Conservation (phyloP, 2,329 filamentous ascomycete species). For the Botryotinia narcissicola region DNA sequence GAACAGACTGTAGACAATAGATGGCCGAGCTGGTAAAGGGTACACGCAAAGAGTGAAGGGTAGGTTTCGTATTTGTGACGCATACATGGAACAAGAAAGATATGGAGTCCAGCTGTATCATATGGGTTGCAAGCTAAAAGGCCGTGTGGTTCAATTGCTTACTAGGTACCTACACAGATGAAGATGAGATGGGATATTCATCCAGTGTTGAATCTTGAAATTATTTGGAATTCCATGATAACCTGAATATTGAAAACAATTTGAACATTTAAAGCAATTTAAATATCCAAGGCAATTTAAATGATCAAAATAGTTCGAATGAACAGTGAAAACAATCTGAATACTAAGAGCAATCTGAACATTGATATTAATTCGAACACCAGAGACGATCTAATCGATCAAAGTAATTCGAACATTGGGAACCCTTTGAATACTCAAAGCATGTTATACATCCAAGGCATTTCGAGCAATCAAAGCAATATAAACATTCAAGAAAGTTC, state of each 20-base stretch:
- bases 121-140: neutral
- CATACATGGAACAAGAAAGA: neutral
- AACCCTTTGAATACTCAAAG: neutral
- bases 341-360: neutral
- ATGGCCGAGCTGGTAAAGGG: neutral
- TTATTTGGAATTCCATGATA: neutral
- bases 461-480: neutral
- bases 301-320: neutral
- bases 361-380: neutral
- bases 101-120: neutral
- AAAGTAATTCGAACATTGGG: neutral
- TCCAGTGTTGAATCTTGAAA: neutral
- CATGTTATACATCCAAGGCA: neutral
- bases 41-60: neutral
- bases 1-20: neutral
- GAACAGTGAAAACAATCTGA: neutral
- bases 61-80: neutral
- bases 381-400: too few relatives aligned
- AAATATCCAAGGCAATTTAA: neutral
- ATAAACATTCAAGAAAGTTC: too few relatives aligned
- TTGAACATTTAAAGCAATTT: neutral
- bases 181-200: neutral
- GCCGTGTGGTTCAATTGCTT: neutral
- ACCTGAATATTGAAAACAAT: neutral
- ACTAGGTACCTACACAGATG: neutral